phyloP scores from a whole-genome alignment of 179 eudicot genomes.

The Amaranthus tricolor region DNA sequence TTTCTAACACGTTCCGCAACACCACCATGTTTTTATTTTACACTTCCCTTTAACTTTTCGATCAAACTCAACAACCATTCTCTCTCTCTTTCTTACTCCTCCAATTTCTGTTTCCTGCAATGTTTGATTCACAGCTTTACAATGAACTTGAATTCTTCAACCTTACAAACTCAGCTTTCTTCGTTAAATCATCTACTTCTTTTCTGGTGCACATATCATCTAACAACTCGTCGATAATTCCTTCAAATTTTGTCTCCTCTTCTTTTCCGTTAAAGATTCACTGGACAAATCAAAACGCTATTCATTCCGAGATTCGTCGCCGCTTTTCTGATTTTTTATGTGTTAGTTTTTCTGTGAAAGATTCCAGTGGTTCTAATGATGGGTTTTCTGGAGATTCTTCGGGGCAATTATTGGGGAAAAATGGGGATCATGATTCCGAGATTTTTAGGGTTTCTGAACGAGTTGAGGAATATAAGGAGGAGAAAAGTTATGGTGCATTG shows the following conservation, averaged over 20 bases:
- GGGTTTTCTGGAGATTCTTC: conserved; percentile 29
- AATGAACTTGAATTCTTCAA: conserved; percentile 27
- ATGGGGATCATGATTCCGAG: conserved; percentile 35
- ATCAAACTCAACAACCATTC: no score
- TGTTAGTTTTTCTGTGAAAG: conserved; percentile 61
- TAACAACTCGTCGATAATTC: conserved; percentile 29
- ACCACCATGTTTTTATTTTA: no score
- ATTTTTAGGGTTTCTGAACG: conserved; percentile 31
- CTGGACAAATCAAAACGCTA: conserved; percentile 16
- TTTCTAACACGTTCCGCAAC: no score
- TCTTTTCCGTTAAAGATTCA: conserved; percentile 13
- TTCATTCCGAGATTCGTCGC: conserved; percentile 28
- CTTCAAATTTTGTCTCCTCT: conserved; percentile 21
- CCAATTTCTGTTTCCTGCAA: conserved; percentile 13
- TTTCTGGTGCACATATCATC: conserved; percentile 46
- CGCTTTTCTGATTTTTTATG: conserved; percentile 46
- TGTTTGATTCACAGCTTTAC: conserved; percentile 42
- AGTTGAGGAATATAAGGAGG: conserved; percentile 25
- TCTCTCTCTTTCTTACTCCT: background rate
- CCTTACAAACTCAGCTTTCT: conserved; percentile 36
- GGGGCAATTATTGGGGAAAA: conserved; percentile 33
- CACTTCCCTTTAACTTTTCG: no score
- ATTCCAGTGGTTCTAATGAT: conserved; percentile 23
- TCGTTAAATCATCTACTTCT: conserved; percentile 49
- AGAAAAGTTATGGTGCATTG: conserved; percentile 45